A percentile compares a stretch with the other conserved stretches of the same genome.
Evolutionary conservation across 257 asterid genomes (phyloP).

Genomic region (Nicotiana obtusifolia): DNA sequence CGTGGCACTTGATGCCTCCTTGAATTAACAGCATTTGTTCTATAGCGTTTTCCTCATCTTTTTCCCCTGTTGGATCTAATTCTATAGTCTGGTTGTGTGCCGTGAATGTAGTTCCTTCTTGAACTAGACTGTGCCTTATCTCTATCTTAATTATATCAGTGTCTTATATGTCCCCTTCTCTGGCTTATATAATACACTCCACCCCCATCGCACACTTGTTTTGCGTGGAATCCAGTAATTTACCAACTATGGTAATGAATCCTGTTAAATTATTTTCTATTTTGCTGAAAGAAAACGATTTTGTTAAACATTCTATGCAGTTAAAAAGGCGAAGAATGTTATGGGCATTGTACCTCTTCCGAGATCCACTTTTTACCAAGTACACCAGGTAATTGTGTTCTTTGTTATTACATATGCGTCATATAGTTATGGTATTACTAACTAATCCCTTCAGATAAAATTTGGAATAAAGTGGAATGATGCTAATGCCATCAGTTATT

Average conservation of each 20-base stretch:
- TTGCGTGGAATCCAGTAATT: background rate
- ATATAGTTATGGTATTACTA: background rate
- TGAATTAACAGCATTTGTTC: background rate
- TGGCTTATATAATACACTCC: background rate
- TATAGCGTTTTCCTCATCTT: background rate
- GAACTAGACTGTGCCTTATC: background rate
- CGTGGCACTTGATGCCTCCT: background rate
- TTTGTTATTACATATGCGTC: background rate
- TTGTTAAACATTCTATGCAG: constrained; percentile 29
- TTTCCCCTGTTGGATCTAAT: background rate
- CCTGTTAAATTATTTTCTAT: background rate
- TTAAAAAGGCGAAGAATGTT: constrained; percentile 70
- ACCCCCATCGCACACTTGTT: background rate
- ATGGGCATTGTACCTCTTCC: constrained; percentile 93
- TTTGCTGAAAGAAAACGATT: background rate
- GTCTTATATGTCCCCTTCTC: background rate
- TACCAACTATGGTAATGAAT: background rate
- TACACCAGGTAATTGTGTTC: constrained; percentile 53
- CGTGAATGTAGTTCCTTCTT: background rate
- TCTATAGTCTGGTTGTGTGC: background rate
- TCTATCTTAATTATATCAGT: background rate
- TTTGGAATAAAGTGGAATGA: background rate
- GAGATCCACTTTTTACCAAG: constrained; percentile 88
- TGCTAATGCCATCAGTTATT: constrained; percentile 22
- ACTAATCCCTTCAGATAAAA: background rate